Conservation (phyloP, 2,329 filamentous ascomycete species). For the Cephalotrichum gorgonifer region DNA sequence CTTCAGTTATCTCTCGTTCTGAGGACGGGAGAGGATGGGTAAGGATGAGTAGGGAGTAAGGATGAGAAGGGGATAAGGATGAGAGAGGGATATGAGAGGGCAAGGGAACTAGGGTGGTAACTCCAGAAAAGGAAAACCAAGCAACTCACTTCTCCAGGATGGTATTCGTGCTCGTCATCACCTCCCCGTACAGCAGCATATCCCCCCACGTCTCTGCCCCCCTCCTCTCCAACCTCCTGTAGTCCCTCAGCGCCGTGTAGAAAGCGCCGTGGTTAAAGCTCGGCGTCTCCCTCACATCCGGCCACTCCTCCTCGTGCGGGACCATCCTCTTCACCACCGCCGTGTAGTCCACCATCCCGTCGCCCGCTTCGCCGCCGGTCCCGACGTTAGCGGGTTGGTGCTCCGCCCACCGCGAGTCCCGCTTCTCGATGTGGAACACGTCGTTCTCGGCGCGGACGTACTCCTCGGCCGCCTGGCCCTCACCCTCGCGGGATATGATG, state of each 20-base stretch:
- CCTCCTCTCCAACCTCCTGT: conserved; percentile 44
- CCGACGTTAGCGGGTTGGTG: conserved; percentile 16
- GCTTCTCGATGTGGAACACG: conserved; percentile 66
- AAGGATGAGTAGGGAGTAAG: neutral
- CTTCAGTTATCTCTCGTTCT: neutral
- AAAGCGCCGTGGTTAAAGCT: conserved; percentile 78
- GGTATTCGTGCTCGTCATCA: conserved; percentile 89
- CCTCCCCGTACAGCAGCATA: conserved; percentile 75
- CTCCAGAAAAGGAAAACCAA: no score
- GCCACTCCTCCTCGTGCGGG: conserved; percentile 57
- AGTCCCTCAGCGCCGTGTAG: conserved; percentile 60
- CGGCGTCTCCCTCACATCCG: conserved; percentile 64
- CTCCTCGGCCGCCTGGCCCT: conserved; percentile 50
- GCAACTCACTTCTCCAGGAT: conserved; percentile 82
- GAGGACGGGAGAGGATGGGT: neutral
- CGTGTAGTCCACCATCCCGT: conserved; percentile 65
- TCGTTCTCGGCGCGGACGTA: conserved; percentile 75
- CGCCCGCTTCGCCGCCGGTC: conserved; percentile 18
- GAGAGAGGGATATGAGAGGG: neutral
- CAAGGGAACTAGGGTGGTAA: neutral
- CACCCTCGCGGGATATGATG: conserved; percentile 49
- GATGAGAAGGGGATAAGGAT: neutral
- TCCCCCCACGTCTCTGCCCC: conserved; percentile 63
- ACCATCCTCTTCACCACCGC: conserved; percentile 63
- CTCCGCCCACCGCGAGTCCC: conserved; percentile 49